Conservation (phyloP, 805 yeast species). For the Starmerella gropengiesseri region DNA sequence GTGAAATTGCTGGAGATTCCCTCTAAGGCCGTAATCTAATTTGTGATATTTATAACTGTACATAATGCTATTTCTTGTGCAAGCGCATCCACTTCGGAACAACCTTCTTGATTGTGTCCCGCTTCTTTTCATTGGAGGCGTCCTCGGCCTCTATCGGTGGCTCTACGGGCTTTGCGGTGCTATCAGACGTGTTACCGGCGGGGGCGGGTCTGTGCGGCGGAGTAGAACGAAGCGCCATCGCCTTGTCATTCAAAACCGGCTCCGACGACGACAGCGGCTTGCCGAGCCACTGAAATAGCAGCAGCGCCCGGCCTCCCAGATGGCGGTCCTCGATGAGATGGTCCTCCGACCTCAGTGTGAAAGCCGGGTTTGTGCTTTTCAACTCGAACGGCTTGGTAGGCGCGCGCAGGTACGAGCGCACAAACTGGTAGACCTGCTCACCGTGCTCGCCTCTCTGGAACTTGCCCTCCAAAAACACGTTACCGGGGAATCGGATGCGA, state of each 20-base stretch:
- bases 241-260: slow-evolving; percentile 19
- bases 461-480: slow-evolving; percentile 40
- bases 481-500: slow-evolving; percentile 51
- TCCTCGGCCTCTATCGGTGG: too few relatives aligned
- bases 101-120: slow-evolving; percentile 2
- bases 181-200: too few relatives aligned
- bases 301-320: slow-evolving; percentile 39
- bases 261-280: slow-evolving; percentile 13
- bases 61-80: slow-evolving; percentile 12
- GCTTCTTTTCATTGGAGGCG: neutral
- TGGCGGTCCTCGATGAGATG: slow-evolving; percentile 29
- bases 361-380: slow-evolving; percentile 41
- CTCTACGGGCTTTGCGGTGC: too few relatives aligned
- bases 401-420: slow-evolving; percentile 27
- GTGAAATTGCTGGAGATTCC: neutral
- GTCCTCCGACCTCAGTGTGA: slow-evolving; percentile 28
- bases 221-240: slow-evolving; percentile 12
- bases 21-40: neutral
- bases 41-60: neutral
- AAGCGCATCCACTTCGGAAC: slow-evolving; percentile 25
- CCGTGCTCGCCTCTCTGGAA: slow-evolving; percentile 39
- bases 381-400: slow-evolving; percentile 32
- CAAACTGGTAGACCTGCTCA: slow-evolving; percentile 29
- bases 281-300: slow-evolving; percentile 30
- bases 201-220: too few relatives aligned